phyloP scores from a whole-genome alignment of 148 eudicot genomes.

The Nepenthes gracilis region DNA sequence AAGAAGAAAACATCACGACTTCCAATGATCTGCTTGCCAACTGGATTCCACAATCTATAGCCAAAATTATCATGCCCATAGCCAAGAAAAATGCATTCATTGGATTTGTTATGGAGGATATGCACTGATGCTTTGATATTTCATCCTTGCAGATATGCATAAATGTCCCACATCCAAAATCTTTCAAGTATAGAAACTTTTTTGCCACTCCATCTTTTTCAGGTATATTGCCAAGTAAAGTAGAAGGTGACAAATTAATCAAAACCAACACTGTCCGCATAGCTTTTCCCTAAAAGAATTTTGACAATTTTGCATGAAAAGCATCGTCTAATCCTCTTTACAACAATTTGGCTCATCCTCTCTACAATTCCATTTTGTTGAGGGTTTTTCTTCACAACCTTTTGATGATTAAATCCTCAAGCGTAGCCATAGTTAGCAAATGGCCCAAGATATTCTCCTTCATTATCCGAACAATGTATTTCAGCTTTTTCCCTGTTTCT shows the following conservation, averaged over 20 bases:
- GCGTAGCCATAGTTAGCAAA: background rate
- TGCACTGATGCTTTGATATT: background rate
- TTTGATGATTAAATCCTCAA: background rate
- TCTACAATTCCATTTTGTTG: background rate
- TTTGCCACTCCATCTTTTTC: background rate
- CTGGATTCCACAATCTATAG: conserved; percentile 7
- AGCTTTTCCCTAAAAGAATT: background rate
- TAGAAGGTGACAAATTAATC: too few species aligned
- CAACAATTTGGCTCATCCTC: conserved; percentile 1
- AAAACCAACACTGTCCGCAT: background rate
- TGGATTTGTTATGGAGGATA: background rate
- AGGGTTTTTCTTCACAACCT: background rate
- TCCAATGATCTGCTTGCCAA: background rate
- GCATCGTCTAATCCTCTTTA: background rate
- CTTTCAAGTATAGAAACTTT: background rate
- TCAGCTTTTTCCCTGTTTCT: conserved; percentile 3
- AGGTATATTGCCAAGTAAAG: too few species aligned
- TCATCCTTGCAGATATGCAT: too few species aligned
- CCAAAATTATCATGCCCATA: conserved; percentile 4
- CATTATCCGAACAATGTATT: conserved; percentile 5
- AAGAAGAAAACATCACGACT: conserved; percentile 13
- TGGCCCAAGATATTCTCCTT: background rate
- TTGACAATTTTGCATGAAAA: background rate
- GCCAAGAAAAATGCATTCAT: conserved; percentile 1
- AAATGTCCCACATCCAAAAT: conserved; percentile 9